Evolutionary conservation across 768 basidiomycete species (phyloP), one percentile per base, ranked within the genome.

Genomic region (Suillus subluteus): DNA sequence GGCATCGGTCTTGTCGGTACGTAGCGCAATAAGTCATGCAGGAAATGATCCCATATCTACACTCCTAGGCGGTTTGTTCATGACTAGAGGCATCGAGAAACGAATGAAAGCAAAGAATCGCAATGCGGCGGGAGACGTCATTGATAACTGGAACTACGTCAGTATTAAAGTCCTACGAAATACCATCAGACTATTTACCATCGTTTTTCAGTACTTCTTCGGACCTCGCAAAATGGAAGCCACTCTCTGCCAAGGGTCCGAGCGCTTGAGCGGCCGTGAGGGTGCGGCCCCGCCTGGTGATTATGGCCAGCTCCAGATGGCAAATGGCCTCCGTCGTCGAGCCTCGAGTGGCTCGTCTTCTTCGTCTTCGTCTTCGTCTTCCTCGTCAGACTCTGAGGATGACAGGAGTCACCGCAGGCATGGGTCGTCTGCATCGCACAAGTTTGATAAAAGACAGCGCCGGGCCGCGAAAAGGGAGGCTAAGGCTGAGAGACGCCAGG

Each of bases 141-240:
- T 87, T 18, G 82, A 83, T 62, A 73, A 76, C 63, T 87, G 86
- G 86, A 87, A 87, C 65, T 79, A 83, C 48, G 86, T 86, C 26
- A 61, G 81, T 73, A n/a, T 6, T n/a, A n/a, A 13, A 5, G 74
- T 73, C n/a, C n/a, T 6, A 41, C 54, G 21, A 26, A 15, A 43
- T 4, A 56, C 18, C 16, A 40, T 21, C 15, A 18, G 41, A 15
- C 4, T 40, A 30, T 46, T 56, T 21, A 56, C 35, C 26, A n/a
- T 50, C 9, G 15, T 43, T 56, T 21, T 21, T 56, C 55, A 86
- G 85, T 77, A 80, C 74, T 86, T 85, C 76, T 86, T 86, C 65
- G 78, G 80, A 52, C 82, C 80, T 15, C 80, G 85, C 15, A 68
- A 73, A 66, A 78, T 86, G 68, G 79, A 84, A n/a, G 77, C 79